Conservation (phyloP, 2,329 filamentous ascomycete species). For the Penicillium fuscoglaucum region DNA sequence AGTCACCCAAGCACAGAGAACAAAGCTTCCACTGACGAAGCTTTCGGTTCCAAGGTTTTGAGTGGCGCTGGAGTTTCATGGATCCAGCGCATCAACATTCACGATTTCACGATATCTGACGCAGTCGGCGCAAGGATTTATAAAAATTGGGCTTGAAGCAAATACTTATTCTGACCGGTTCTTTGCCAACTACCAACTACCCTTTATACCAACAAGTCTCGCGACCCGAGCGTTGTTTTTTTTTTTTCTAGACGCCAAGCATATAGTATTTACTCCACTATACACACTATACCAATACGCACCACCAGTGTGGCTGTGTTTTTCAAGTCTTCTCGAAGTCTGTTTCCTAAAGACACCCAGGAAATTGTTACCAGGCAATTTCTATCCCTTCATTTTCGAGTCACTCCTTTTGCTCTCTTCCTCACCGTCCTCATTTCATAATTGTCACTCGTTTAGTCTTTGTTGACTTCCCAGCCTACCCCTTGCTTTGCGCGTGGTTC, state of each 20-base stretch:
- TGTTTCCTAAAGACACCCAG: background rate
- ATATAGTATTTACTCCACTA: slow-evolving; percentile 4
- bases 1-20: background rate
- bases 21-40: slow-evolving; percentile 7
- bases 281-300: background rate
- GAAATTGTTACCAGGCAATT: slow-evolving; percentile 1
- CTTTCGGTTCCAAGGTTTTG: slow-evolving; percentile 5
- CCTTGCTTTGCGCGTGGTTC: slow-evolving; percentile 5
- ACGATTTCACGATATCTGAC: background rate
- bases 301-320: slow-evolving; percentile 11
- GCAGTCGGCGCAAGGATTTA: background rate
- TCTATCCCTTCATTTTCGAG: slow-evolving; percentile 8
- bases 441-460: slow-evolving; percentile 6
- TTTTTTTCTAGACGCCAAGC: background rate
- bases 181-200: background rate
- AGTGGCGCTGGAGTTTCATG: background rate
- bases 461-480: slow-evolving; percentile 4
- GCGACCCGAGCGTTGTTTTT: background rate
- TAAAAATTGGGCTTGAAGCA: background rate
- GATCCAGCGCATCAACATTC: background rate
- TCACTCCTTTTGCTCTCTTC: background rate
- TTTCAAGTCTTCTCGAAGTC: background rate
- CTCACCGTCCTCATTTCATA: background rate
- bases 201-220: background rate
- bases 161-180: background rate